These are phyloP conservation scores for Coemansia sp. DNA, from an alignment of 192 early-diverging fungal genomes.

Conservation along the genomic window DNA sequence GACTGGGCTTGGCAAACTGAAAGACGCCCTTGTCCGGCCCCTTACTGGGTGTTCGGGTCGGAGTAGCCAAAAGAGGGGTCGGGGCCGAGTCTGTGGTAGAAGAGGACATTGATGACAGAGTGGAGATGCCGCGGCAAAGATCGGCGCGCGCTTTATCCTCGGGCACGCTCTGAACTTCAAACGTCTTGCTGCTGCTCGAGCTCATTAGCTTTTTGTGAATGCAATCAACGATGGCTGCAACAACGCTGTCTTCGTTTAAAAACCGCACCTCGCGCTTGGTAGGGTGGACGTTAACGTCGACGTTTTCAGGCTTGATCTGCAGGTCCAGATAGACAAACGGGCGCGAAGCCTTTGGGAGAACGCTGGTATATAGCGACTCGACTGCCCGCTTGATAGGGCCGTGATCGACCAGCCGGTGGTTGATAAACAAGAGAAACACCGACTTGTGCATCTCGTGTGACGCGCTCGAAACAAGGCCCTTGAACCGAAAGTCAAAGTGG, in stretches of 20 bases:
- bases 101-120: constrained; percentile 2
- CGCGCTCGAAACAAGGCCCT: constrained; percentile 84
- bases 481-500: constrained; percentile 56
- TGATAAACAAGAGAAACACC: constrained; percentile 90
- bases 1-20: neutral
- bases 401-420: constrained; percentile 75
- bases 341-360: constrained; percentile 81
- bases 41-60: constrained; percentile 1
- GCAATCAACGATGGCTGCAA: constrained; percentile 62
- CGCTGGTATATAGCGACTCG: constrained; percentile 73
- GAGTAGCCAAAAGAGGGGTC: neutral
- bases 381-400: constrained; percentile 73
- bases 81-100: neutral
- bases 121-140: neutral
- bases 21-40: neutral
- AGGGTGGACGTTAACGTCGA: constrained; percentile 98
- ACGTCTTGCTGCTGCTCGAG: constrained; percentile 70
- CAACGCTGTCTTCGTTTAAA: constrained; percentile 82
- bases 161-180: constrained; percentile 57
- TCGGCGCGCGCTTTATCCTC: neutral
- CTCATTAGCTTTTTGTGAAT: constrained; percentile 66
- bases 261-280: constrained; percentile 95
- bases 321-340: constrained; percentile 88
- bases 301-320: constrained; percentile 79
- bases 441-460: constrained; percentile 84